A percentile compares a stretch with the other conserved stretches of the same genome.
Evolutionary conservation across 805 yeast species (phyloP).

Genomic region (Lipomyces spencermartinsiae): DNA sequence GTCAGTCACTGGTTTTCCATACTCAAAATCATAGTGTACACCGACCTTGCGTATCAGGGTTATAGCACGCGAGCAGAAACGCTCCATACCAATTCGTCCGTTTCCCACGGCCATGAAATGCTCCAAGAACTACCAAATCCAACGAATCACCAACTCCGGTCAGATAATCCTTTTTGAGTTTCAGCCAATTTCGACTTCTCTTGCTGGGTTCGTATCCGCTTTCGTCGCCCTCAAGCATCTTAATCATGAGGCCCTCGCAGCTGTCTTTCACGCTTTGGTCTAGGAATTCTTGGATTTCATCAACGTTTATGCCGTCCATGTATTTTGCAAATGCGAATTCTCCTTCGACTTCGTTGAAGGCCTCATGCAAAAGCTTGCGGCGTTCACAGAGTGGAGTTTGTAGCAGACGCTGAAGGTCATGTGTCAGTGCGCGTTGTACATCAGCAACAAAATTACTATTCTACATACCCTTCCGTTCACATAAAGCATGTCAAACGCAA

Average conservation of each 20-base stretch:
- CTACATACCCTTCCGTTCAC: constrained; percentile 61
- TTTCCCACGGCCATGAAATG: constrained; percentile 91
- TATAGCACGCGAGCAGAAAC: constrained; percentile 86
- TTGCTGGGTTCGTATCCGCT: constrained; percentile 92
- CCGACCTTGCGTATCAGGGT: constrained; percentile 73
- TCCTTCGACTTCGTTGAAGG: constrained; percentile 69
- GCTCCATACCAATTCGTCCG: constrained; percentile 97
- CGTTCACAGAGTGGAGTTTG: constrained; percentile 72
- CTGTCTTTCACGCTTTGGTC: constrained; percentile 88
- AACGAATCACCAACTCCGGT: constrained; percentile 96
- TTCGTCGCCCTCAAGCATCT: constrained; percentile 79
- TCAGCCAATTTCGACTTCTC: constrained; percentile 93
- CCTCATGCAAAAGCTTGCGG: constrained; percentile 62
- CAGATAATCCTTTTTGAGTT: constrained; percentile 90
- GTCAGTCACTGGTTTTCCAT: background rate
- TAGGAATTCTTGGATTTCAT: constrained; percentile 79
- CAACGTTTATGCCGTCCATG: constrained; percentile 70
- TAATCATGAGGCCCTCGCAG: constrained; percentile 97
- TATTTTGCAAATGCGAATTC: constrained; percentile 81
- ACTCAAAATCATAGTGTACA: background rate
- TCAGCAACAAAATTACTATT: background rate
- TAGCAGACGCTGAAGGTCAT: constrained; percentile 51
- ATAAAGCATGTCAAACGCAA: constrained; percentile 86
- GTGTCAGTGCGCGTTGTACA: background rate
- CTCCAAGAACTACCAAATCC: constrained; percentile 93